Conservation (phyloP, 1,139 yeast genomes). For the Sugiyamaella sp. region DNA sequence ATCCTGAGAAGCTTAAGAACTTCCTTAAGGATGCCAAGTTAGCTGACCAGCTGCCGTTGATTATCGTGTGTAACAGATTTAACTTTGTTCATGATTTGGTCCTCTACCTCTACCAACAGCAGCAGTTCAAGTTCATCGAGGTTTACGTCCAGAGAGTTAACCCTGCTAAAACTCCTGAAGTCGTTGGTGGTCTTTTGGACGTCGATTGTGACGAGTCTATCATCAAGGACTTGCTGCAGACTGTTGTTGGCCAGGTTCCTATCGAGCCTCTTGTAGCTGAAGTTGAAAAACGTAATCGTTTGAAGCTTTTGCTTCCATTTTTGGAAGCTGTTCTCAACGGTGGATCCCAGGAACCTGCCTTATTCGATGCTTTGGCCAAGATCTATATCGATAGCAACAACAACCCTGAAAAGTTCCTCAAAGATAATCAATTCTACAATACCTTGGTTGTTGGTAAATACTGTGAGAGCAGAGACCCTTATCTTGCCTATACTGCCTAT, state of each 20-base stretch:
- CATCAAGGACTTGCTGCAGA: conserved; percentile 75
- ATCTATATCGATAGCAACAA: conserved; percentile 97
- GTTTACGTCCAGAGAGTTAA: conserved; percentile 97
- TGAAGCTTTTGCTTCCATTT: conserved; percentile 88
- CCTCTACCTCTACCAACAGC: conserved; percentile 89
- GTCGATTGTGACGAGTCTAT: conserved; percentile 95
- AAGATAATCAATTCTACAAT: conserved; percentile 87
- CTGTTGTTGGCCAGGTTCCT: conserved; percentile 95
- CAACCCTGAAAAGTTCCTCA: conserved; percentile 94
- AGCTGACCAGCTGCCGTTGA: conserved; percentile 94
- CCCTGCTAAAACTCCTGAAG: conserved; percentile 94
- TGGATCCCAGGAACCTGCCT: conserved; percentile 89
- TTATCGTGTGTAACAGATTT: conserved; percentile 93
- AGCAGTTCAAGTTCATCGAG: conserved; percentile 93
- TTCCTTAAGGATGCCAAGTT: conserved; percentile 91
- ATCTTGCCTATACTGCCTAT: conserved; percentile 94
- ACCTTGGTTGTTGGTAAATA: conserved; percentile 94
- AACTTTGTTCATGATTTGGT: conserved; percentile 92
- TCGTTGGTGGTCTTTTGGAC: conserved; percentile 91
- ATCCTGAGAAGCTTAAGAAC: conserved; percentile 96
- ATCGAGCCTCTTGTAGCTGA: conserved; percentile 85
- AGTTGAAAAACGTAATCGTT: conserved; percentile 94
- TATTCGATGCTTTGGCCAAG: conserved; percentile 93
- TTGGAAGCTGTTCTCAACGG: conserved; percentile 86
- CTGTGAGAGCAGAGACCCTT: conserved; percentile 99